phyloP scores from a whole-genome alignment of 768 basidiomycete genomes.

The Albatrellus ellisii region DNA sequence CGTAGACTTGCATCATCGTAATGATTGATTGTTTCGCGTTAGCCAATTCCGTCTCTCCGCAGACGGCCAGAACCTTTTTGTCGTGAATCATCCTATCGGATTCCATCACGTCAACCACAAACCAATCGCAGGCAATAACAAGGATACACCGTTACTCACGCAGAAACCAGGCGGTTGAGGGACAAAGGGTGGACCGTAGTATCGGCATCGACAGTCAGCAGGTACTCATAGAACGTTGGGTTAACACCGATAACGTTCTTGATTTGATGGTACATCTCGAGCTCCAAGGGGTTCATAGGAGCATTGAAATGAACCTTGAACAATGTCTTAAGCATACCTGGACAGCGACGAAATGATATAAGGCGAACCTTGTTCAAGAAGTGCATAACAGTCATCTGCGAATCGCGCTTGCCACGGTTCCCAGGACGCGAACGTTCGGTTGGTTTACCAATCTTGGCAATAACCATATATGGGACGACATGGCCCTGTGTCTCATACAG shows the following conservation, averaged over 20 bases:
- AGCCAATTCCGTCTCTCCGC: slow-evolving; percentile 87
- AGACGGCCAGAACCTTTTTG: slow-evolving; percentile 86
- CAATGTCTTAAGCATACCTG: slow-evolving; percentile 1
- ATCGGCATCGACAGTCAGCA: slow-evolving; percentile 91
- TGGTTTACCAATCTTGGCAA: slow-evolving; percentile 93
- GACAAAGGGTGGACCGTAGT: slow-evolving; percentile 85
- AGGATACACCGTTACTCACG: slow-evolving; percentile 38
- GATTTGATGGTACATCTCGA: slow-evolving; percentile 99
- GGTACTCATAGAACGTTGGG: slow-evolving; percentile 94
- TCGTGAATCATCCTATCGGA: slow-evolving; percentile 83
- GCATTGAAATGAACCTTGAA: slow-evolving; percentile 87
- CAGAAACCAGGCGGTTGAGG: slow-evolving; percentile 83
- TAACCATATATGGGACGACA: slow-evolving; percentile 87
- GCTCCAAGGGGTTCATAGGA: slow-evolving; percentile 91
- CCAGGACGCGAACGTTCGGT: slow-evolving; percentile 88
- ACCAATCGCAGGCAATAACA: too few relatives aligned
- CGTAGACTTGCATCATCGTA: slow-evolving; percentile 99
- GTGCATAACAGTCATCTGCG: slow-evolving; percentile 92
- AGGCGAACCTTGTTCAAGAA: slow-evolving; percentile 84
- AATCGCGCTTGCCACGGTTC: slow-evolving; percentile 97
- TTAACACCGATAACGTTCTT: slow-evolving; percentile 99
- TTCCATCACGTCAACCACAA: neutral
- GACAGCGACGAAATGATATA: neutral
- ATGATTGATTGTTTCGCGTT: slow-evolving; percentile 93
- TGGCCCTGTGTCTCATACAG: slow-evolving; percentile 90